phyloP scores from a whole-genome alignment of 2,329 filamentous ascomycete species.

The Fusarium illudens region DNA sequence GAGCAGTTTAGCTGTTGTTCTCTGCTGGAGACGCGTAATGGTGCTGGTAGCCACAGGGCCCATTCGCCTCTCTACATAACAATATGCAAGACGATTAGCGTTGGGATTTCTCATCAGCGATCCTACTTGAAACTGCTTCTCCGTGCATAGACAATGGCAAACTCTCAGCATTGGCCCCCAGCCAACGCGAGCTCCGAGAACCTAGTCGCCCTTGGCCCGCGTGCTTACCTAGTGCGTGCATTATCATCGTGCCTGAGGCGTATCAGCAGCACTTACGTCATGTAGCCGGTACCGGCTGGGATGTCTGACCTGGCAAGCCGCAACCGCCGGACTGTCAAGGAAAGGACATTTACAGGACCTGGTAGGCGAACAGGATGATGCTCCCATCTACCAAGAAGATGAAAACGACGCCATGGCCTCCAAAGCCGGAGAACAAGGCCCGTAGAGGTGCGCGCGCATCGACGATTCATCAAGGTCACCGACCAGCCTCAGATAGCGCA shows the following conservation, averaged over 20 bases:
- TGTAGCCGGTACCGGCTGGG: slow-evolving; percentile 3
- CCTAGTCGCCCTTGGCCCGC: slow-evolving; percentile 18
- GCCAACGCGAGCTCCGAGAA: neutral
- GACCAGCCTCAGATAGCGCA: slow-evolving; percentile 14
- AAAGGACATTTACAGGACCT: neutral
- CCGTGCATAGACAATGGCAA: neutral
- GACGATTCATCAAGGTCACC: slow-evolving; percentile 40
- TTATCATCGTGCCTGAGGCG: slow-evolving; percentile 22
- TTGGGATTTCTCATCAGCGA: neutral
- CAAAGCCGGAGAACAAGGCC: slow-evolving; percentile 6
- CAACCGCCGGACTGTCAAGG: neutral
- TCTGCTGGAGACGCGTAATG: neutral
- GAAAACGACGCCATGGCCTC: neutral
- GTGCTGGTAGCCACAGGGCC: neutral
- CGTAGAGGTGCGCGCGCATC: slow-evolving; percentile 35
- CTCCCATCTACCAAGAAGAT: neutral
- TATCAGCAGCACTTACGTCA: slow-evolving; percentile 25
- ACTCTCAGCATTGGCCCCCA: neutral
- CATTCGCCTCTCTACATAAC: neutral
- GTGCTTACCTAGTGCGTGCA: slow-evolving; percentile 35
- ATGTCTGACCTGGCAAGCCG: neutral
- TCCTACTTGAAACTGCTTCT: neutral
- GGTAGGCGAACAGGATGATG: neutral
- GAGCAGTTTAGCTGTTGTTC: neutral
- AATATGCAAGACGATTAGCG: neutral